Conservation (phyloP, 768 basidiomycete genomes). For the Lyophyllum atratum region DNA sequence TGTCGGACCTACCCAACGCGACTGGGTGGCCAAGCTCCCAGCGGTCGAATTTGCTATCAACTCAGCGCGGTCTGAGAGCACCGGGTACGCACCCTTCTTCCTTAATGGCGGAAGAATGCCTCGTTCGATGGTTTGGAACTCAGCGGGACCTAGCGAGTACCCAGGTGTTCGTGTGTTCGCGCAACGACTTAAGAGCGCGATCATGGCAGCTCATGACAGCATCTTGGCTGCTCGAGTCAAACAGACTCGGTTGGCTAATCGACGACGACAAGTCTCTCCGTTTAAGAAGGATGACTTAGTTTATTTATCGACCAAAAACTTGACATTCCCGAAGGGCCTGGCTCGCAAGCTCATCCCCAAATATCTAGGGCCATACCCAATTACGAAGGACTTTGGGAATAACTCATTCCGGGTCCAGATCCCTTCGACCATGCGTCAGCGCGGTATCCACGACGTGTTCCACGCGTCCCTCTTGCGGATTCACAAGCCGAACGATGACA, state of each 20-base stretch:
- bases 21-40: slow-evolving; percentile 30
- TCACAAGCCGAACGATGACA: slow-evolving; percentile 26
- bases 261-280: not conserved
- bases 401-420: slow-evolving; percentile 16
- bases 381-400: not conserved
- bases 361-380: not conserved
- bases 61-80: slow-evolving; percentile 29
- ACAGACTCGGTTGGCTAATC: slow-evolving; percentile 25
- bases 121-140: slow-evolving; percentile 19
- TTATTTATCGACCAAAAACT: slow-evolving; percentile 8
- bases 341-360: not conserved
- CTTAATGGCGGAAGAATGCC: slow-evolving; percentile 20
- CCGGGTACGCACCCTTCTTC: slow-evolving; percentile 37
- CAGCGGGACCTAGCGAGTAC: slow-evolving; percentile 4
- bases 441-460: slow-evolving; percentile 27
- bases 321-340: not conserved
- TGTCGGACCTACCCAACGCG: slow-evolving; percentile 20
- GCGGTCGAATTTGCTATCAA: slow-evolving; percentile 41
- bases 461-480: slow-evolving; percentile 27
- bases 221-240: slow-evolving; percentile 23
- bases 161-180: slow-evolving; percentile 28
- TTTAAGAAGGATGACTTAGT: not conserved
- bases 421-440: slow-evolving; percentile 9
- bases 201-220: slow-evolving; percentile 30
- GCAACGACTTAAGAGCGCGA: slow-evolving; percentile 13